phyloP scores from a whole-genome alignment of 2,329 filamentous ascomycete species.

The Zasmidium angulare region DNA sequence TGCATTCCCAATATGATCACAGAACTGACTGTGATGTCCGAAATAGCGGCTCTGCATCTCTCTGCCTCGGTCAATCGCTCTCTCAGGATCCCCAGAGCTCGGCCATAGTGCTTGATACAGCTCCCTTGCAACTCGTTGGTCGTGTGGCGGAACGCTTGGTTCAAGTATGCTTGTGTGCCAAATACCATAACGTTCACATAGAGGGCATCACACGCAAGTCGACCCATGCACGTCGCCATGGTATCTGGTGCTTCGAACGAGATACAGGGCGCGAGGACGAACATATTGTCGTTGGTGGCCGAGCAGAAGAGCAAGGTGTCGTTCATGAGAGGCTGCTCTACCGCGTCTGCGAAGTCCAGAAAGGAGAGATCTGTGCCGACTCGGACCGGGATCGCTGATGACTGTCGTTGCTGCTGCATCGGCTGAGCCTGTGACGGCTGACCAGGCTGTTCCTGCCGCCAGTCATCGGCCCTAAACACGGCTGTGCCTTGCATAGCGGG shows the following conservation, averaged over 20 bases:
- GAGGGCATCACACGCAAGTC: background rate
- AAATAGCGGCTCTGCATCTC: background rate
- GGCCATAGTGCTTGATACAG: background rate
- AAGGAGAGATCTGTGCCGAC: conserved; percentile 5
- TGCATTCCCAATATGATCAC: background rate
- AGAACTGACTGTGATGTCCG: background rate
- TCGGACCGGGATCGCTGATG: background rate
- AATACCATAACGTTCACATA: conserved; percentile 6
- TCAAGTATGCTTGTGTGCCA: background rate
- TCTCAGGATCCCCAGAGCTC: background rate
- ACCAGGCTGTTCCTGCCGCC: no score
- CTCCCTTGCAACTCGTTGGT: background rate
- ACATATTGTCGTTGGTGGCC: conserved; percentile 3
- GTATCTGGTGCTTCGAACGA: background rate
- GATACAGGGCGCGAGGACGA: conserved; percentile 1
- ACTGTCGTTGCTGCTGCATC: background rate
- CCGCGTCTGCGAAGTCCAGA: conserved; percentile 1
- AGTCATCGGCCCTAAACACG: background rate
- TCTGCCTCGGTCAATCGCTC: background rate
- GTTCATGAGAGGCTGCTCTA: conserved; percentile 3
- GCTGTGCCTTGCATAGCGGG: background rate
- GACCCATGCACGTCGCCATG: background rate
- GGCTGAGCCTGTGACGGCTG: background rate
- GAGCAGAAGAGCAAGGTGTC: conserved; percentile 8
- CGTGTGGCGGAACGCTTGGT: background rate